Conservation (phyloP, 129 eudicot species). For the carrot (Daucus carota) region DH1_v3.0 NC_030384.2:43256501-43257000, state of each 20-base stretch:
- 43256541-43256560: conserved; percentile 19
- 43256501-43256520: conserved; percentile 25
- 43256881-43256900: conserved; percentile 18
- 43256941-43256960: background rate
- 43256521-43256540: conserved; percentile 15
- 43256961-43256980: background rate
- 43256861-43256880: conserved; percentile 50
- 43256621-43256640: conserved; percentile 84
- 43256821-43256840: conserved; percentile 85
- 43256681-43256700: background rate
- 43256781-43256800: conserved; percentile 89
- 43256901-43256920: conserved; percentile 33
- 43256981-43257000: background rate
- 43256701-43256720: background rate
- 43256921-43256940: no score
- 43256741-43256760: background rate
- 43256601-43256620: conserved; percentile 92
- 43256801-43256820: conserved; percentile 79
- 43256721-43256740: background rate
- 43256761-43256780: conserved; percentile 60
- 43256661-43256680: conserved; percentile 3
- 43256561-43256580: conserved; percentile 11
- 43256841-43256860: conserved; percentile 66
- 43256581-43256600: conserved; percentile 43
- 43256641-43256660: conserved; percentile 92